Evolutionary conservation across 768 basidiomycete species (phyloP).

Genomic region (Porphyrellus cyaneotinctus): DNA sequence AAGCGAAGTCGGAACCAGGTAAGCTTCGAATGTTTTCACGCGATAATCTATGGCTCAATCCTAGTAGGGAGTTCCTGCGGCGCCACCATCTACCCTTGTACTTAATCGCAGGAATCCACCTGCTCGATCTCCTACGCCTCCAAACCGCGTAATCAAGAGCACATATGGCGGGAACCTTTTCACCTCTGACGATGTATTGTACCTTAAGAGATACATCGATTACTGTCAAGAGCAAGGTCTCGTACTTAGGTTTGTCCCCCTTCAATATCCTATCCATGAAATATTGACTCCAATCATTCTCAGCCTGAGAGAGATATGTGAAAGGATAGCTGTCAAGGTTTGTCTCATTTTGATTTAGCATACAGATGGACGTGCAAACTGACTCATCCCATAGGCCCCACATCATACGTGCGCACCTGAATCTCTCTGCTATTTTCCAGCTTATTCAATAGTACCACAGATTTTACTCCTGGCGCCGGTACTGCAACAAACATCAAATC

Average conservation of each 20-base stretch:
- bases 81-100: slow-evolving; percentile 63
- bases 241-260: slow-evolving; percentile 58
- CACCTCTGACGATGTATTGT: slow-evolving; percentile 77
- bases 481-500: slow-evolving; percentile 91
- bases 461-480: slow-evolving; percentile 88
- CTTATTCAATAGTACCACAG: slow-evolving; percentile 33
- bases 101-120: slow-evolving; percentile 60
- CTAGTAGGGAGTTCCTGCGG: slow-evolving; percentile 54
- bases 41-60: slow-evolving; percentile 1
- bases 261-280: slow-evolving; percentile 26
- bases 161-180: slow-evolving; percentile 88
- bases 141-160: slow-evolving; percentile 79
- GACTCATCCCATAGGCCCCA: slow-evolving; percentile 52
- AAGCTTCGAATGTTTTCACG: slow-evolving; percentile 5
- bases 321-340: slow-evolving; percentile 80
- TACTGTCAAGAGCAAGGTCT: slow-evolving; percentile 87
- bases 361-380: slow-evolving; percentile 2
- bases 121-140: slow-evolving; percentile 80
- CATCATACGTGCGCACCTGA: slow-evolving; percentile 69
- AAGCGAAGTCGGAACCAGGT: slow-evolving; percentile 65
- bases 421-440: background rate
- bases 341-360: slow-evolving; percentile 7
- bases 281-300: background rate
- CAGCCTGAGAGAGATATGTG: slow-evolving; percentile 75
- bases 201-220: slow-evolving; percentile 85